Base-by-base conservation (phyloP, 1,284 basidiomycete species). In the Cutaneotrichosporon cutaneum region DNA sequence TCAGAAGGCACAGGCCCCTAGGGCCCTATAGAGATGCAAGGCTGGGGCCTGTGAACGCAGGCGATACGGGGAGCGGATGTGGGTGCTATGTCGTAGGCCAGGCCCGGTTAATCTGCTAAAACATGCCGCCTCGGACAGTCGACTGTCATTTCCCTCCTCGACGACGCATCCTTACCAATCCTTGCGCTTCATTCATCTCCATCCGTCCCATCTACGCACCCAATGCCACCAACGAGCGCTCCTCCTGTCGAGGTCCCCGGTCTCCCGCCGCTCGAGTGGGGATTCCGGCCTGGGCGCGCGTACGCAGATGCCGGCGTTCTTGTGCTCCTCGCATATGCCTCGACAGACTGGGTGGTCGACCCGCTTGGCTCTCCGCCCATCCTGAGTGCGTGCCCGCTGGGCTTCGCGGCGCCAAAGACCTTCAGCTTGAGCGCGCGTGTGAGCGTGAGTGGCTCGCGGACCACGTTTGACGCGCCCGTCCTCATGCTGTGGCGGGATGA, bases 401-500 rank as follows among this genome's bases (percentile, higher is more conserved):
- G 55, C 22, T 56, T 56, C 44, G 27, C 45, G 1, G 44, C 44
- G 2, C 44, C 55, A 6, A 13, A 32, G 3, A 32, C 14, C 7
- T 56, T 56, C 32, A 48, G 44, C 13, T 30, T 56, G 3, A 22
- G 2, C 26, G 44, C 55, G 18, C 42, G 42, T 5, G 55, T 56
- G 32, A 47, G 44, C 45, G 55, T 56, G 2, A 32, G 21, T 10
- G 26, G 39, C 44, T 3, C 55, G 13, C 55, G 55, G 13, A 56
- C 55, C 8, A 24, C 30, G 2, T 56, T 56, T 30, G 55, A 56
- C 32, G 55, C 42, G 21, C 55, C 55, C 11, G 44, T 47, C 8
- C 55, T 56, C 55, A 47, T 56, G 42, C 32, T 56, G n/a, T 56
- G 55, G 55, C 42, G 39, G n/a, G 55, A 56, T n/a, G 55, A 56